These are phyloP conservation scores for Sporobolomyces phaffii DNA, from an alignment of 768 basidiomycete species.

Conservation along the genomic window DNA sequence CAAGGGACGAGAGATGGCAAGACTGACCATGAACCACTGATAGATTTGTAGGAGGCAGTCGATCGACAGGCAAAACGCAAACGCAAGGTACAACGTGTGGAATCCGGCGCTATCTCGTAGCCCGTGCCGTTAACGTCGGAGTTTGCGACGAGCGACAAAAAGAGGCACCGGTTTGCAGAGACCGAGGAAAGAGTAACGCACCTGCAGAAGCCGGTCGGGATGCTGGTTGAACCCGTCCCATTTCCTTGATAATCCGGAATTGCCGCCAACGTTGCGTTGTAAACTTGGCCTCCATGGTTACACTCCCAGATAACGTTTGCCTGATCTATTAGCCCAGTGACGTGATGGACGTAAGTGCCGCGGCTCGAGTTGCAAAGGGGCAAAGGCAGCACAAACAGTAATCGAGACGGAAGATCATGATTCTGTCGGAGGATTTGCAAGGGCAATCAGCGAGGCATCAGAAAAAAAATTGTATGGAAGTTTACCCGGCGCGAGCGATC, in stretches of 20 bases:
- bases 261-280: constrained; percentile 17
- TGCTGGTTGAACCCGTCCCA: not conserved
- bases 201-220: constrained; percentile 26
- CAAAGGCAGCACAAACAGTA: constrained; percentile 21
- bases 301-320: constrained; percentile 34
- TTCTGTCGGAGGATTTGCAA: not conserved
- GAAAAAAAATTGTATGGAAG: too few relatives aligned
- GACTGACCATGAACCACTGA: constrained; percentile 17
- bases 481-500: constrained; percentile 14
- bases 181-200: not conserved
- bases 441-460: too few relatives aligned
- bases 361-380: too few relatives aligned
- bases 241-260: constrained; percentile 2
- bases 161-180: too few relatives aligned
- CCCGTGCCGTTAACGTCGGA: not conserved
- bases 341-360: too few relatives aligned
- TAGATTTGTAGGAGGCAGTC: constrained; percentile 26
- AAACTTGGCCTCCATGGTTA: constrained; percentile 23
- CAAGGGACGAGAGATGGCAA: not conserved
- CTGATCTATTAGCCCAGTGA: constrained; percentile 29
- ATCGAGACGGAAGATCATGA: constrained; percentile 31
- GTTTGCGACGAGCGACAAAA: not conserved
- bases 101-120: constrained; percentile 9
- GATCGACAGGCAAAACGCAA: constrained; percentile 20
- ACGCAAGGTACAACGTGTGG: constrained; percentile 32